phyloP scores from a whole-genome alignment of 805 yeast species.

The Candida xyloterini region DNA sequence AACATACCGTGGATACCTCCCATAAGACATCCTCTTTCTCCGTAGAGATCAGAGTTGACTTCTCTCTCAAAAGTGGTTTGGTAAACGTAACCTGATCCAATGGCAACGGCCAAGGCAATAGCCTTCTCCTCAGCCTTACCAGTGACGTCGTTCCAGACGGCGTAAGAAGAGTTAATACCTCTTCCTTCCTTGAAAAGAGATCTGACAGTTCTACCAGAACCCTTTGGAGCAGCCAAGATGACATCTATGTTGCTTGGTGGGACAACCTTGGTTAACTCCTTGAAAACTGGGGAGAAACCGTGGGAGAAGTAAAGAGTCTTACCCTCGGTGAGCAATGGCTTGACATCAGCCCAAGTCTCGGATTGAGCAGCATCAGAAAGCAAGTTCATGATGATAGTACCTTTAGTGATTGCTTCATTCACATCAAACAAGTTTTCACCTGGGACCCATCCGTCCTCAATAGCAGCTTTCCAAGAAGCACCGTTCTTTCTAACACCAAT shows the following conservation, averaged over 20 bases:
- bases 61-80: constrained; percentile 99
- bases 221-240: constrained; percentile 99
- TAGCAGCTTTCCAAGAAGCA: constrained; percentile 99
- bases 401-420: constrained; percentile 85
- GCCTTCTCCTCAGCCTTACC: constrained; percentile 99
- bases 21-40: constrained; percentile 99
- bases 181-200: constrained; percentile 99
- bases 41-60: constrained; percentile 98
- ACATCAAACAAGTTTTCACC: constrained; percentile 97
- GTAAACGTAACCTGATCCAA: constrained; percentile 99
- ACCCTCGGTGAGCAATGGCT: constrained; percentile 92
- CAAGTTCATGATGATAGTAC: constrained; percentile 96
- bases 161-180: constrained; percentile 99
- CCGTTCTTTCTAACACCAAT: constrained; percentile 98
- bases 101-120: constrained; percentile 96
- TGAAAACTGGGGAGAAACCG: constrained; percentile 99
- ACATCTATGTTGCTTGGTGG: constrained; percentile 95
- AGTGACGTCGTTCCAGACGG: constrained; percentile 98
- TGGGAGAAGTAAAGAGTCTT: constrained; percentile 98
- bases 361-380: constrained; percentile 99
- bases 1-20: constrained; percentile 99
- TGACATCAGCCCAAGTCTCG: constrained; percentile 88
- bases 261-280: constrained; percentile 93
- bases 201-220: constrained; percentile 99
- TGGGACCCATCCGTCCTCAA: constrained; percentile 99